phyloP scores from a whole-genome alignment of 208 protist species.

The Acanthamoeba sp. region DNA sequence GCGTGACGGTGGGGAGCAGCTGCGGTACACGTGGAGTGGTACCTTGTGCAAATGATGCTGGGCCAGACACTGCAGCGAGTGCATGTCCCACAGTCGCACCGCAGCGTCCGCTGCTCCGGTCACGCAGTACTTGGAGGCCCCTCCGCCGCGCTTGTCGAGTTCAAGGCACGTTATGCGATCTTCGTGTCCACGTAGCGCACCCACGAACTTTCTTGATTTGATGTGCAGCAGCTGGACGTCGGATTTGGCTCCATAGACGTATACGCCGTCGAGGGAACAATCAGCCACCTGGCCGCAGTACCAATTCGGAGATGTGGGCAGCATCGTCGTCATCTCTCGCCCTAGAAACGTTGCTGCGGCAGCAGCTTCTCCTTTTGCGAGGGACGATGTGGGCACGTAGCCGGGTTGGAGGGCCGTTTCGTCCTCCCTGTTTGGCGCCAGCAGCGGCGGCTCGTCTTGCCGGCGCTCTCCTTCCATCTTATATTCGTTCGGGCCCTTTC shows the following conservation, averaged over 20 bases:
- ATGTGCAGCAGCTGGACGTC: constrained; percentile 60
- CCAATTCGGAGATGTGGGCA: constrained; percentile 65
- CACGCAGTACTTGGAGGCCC: background rate
- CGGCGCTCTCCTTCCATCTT: too few relatives aligned
- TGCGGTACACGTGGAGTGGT: too few relatives aligned
- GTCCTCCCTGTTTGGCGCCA: too few relatives aligned
- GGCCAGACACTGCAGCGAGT: constrained; percentile 20
- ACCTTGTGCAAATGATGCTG: constrained; percentile 42
- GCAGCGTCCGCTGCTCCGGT: constrained; percentile 38
- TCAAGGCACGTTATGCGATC: constrained; percentile 53
- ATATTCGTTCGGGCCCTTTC: too few relatives aligned
- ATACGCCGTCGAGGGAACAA: background rate
- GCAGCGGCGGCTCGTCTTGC: too few relatives aligned
- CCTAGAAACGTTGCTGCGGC: too few relatives aligned
- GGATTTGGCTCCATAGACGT: constrained; percentile 60
- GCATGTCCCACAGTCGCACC: constrained; percentile 46
- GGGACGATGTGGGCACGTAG: too few relatives aligned
- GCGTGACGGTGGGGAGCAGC: too few relatives aligned
- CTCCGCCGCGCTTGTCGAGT: background rate
- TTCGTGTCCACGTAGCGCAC: constrained; percentile 35
- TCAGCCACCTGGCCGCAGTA: constrained; percentile 53
- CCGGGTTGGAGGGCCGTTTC: too few relatives aligned
- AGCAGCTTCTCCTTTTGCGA: too few relatives aligned
- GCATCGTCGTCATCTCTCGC: constrained; percentile 49
- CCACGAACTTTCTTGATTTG: constrained; percentile 17